Conservation (phyloP, 2,329 filamentous ascomycete species). For the Epichloe coenophiala region DNA sequence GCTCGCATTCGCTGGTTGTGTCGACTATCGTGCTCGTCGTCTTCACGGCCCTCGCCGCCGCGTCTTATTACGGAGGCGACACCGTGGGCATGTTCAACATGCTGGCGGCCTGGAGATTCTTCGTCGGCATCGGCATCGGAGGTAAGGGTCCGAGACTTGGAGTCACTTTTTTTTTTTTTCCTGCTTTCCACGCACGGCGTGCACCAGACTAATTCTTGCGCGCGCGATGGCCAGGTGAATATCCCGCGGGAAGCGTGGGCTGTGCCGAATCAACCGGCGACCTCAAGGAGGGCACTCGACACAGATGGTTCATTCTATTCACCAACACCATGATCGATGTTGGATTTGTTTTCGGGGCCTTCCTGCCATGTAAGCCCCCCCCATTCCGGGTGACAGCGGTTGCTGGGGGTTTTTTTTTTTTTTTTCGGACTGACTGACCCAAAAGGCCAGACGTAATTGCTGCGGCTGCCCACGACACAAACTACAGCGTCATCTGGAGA, state of each 20-base stretch:
- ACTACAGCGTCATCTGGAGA: conserved; percentile 68
- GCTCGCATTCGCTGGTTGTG: conserved; percentile 66
- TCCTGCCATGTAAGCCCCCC: conserved; percentile 45
- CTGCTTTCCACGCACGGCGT: too few species aligned
- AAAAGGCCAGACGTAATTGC: conserved; percentile 31
- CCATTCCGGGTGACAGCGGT: too few species aligned
- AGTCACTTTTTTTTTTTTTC: too few species aligned
- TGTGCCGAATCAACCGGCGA: conserved; percentile 68
- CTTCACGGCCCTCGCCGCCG: conserved; percentile 69
- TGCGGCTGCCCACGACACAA: conserved; percentile 41
- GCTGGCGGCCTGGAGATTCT: conserved; percentile 73
- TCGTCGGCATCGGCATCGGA: conserved; percentile 69
- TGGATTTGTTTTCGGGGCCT: conserved; percentile 68
- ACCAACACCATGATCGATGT: conserved; percentile 78
- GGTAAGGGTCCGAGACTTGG: conserved; percentile 18
- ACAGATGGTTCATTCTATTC: conserved; percentile 83
- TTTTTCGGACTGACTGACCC: neutral
- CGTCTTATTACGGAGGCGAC: conserved; percentile 62
- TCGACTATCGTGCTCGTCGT: conserved; percentile 75
- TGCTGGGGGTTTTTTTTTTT: too few species aligned
- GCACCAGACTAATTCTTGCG: too few species aligned
- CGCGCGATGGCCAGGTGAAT: conserved; percentile 38
- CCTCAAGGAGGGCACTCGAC: conserved; percentile 63
- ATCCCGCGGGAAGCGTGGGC: conserved; percentile 71
- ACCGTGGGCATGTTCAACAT: conserved; percentile 58